These are phyloP conservation scores for Mycena belliarum DNA, from an alignment of 768 basidiomycete species.

Conservation along the genomic window DNA sequence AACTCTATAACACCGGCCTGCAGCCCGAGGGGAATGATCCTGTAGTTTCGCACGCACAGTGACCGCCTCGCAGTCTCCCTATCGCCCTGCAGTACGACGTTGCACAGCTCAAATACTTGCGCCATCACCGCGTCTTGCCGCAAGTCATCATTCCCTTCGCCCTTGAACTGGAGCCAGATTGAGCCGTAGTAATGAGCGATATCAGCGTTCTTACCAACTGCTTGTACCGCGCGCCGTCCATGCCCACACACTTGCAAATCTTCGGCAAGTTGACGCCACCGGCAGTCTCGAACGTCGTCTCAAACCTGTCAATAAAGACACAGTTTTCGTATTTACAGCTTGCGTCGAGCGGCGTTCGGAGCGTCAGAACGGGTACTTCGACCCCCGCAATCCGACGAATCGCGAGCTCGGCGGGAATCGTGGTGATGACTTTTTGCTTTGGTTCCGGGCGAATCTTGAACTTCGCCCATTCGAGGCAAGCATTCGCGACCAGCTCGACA, in stretches of 20 bases:
- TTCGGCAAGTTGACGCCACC: slow-evolving; percentile 88
- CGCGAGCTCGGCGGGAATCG: slow-evolving; percentile 46
- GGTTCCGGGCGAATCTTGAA: slow-evolving; percentile 44
- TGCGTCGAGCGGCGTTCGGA: slow-evolving; percentile 65
- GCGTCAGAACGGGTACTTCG: slow-evolving; percentile 84
- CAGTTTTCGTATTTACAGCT: slow-evolving; percentile 68
- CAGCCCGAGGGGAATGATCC: slow-evolving; percentile 80
- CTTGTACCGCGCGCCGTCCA: slow-evolving; percentile 63
- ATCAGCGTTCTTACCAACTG: slow-evolving; percentile 65
- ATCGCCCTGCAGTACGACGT: slow-evolving; percentile 72
- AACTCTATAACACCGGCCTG: slow-evolving; percentile 90
- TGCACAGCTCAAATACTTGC: slow-evolving; percentile 92
- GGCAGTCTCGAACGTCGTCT: slow-evolving; percentile 55
- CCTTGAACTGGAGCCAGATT: slow-evolving; percentile 71
- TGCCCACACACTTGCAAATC: slow-evolving; percentile 68
- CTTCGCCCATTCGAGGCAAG: slow-evolving; percentile 75
- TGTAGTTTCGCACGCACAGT: slow-evolving; percentile 81
- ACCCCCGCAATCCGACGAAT: slow-evolving; percentile 55
- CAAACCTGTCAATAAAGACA: slow-evolving; percentile 69
- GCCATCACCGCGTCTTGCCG: slow-evolving; percentile 99
- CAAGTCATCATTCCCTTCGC: slow-evolving; percentile 85
- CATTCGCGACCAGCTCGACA: slow-evolving; percentile 62
- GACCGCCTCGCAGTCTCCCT: slow-evolving; percentile 73
- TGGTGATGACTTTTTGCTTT: slow-evolving; percentile 20
- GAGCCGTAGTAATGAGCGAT: not conserved